These are phyloP conservation scores for Hypholoma fasciculare DNA, from an alignment of 768 basidiomycete species.

Conservation along the genomic window DNA sequence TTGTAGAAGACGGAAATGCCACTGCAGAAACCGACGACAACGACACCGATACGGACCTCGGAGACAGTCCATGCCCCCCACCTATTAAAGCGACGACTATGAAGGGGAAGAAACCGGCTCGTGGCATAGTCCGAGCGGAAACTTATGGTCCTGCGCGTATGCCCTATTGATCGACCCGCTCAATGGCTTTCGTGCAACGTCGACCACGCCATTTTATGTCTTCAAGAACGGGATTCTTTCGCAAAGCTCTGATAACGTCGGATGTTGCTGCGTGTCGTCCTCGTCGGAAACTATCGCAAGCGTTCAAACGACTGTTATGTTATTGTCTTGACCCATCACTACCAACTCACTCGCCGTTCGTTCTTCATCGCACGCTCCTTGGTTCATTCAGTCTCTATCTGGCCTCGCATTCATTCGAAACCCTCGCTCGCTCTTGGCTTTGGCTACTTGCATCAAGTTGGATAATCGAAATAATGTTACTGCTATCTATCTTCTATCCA, in stretches of 20 bases:
- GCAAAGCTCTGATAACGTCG: background rate
- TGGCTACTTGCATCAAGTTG: background rate
- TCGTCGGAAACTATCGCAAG: background rate
- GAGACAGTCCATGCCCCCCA: conserved; percentile 88
- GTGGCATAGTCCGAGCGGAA: conserved; percentile 59
- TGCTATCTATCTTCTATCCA: background rate
- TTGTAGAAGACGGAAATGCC: conserved; percentile 66
- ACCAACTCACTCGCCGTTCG: background rate
- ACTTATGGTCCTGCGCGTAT: conserved; percentile 68
- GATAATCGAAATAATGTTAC: background rate
- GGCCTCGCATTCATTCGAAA: background rate
- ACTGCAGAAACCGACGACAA: conserved; percentile 71
- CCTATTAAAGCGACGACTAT: conserved; percentile 57
- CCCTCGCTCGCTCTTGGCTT: background rate
- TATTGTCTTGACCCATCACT: background rate
- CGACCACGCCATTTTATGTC: background rate
- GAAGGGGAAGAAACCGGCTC: conserved; percentile 59
- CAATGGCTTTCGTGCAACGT: background rate
- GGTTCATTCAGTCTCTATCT: background rate
- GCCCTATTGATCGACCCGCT: conserved; percentile 31
- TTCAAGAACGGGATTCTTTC: background rate
- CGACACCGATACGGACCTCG: conserved; percentile 76
- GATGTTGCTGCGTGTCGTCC: background rate
- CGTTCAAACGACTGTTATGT: background rate
- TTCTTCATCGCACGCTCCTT: background rate